Conservation (phyloP, 1,139 yeast genomes). For the Arxiozyma bovina region DNA sequence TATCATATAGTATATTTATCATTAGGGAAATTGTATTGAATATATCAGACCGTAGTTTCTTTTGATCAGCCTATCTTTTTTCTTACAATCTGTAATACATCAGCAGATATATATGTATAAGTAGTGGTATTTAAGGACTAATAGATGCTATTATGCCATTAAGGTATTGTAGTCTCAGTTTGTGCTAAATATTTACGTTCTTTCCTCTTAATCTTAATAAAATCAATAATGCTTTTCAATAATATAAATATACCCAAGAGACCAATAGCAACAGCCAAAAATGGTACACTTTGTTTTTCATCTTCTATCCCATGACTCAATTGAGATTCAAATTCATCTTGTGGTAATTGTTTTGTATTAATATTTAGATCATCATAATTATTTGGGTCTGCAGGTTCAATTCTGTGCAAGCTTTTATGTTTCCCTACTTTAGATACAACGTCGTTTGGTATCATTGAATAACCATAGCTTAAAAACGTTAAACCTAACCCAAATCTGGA, state of each 20-base stretch:
- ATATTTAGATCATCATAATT: conserved; percentile 40
- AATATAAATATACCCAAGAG: conserved; percentile 58
- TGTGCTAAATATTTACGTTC: conserved; percentile 38
- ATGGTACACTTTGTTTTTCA: conserved; percentile 34
- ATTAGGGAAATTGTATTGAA: background rate
- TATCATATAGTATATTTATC: background rate
- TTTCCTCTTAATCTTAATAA: conserved; percentile 64
- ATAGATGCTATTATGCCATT: background rate
- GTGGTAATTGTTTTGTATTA: conserved; percentile 16
- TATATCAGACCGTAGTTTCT: background rate
- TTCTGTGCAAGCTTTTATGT: conserved; percentile 30
- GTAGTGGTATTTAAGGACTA: background rate
- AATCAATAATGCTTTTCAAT: conserved; percentile 61
- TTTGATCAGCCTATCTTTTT: background rate
- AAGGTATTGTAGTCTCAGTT: conserved; percentile 11
- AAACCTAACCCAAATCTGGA: conserved; percentile 88
- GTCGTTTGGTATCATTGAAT: conserved; percentile 54
- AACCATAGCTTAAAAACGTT: conserved; percentile 73
- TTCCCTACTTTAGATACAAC: conserved; percentile 30
- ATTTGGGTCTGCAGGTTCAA: conserved; percentile 48
- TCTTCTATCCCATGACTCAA: conserved; percentile 34
- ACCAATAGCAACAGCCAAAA: conserved; percentile 22
- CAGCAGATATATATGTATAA: background rate
- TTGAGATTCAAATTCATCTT: conserved; percentile 42
- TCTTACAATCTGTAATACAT: background rate